phyloP scores from a whole-genome alignment of 2,329 filamentous ascomycete genomes.

The Trichophyton mentagrophytes region DNA sequence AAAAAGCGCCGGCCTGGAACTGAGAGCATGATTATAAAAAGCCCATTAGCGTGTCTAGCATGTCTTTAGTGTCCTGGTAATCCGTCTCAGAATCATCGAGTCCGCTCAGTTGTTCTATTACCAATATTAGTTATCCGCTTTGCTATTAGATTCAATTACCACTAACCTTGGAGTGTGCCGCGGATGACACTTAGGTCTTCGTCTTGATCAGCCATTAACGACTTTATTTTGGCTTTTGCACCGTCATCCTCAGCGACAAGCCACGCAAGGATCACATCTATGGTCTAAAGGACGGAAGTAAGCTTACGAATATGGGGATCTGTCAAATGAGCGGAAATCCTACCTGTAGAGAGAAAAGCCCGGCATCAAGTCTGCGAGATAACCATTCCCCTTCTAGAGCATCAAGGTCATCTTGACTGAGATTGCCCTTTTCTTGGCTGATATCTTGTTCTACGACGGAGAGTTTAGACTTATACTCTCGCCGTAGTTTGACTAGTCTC shows the following conservation, averaged over 20 bases:
- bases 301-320: not conserved
- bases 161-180: constrained; percentile 51
- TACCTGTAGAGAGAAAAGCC: constrained; percentile 65
- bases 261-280: constrained; percentile 82
- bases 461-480: constrained; percentile 55
- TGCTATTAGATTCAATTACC: not conserved
- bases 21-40: constrained; percentile 18
- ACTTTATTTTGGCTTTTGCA: constrained; percentile 51
- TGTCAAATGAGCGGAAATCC: not conserved
- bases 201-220: constrained; percentile 54
- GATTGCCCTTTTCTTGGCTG: constrained; percentile 41
- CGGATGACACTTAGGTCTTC: constrained; percentile 52
- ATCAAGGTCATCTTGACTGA: constrained; percentile 48
- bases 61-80: constrained; percentile 45
- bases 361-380: constrained; percentile 64
- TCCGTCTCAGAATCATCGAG: constrained; percentile 45
- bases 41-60: constrained; percentile 48
- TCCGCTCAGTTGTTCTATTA: constrained; percentile 47
- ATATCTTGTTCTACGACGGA: constrained; percentile 52
- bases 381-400: constrained; percentile 59
- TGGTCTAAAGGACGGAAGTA: constrained; percentile 32
- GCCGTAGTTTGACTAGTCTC: constrained; percentile 57
- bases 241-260: constrained; percentile 77
- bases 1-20: not conserved
- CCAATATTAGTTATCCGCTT: constrained; percentile 8